Base-by-base conservation (phyloP, 2,329 filamentous ascomycete species). In the Epichloe festucae region DNA sequence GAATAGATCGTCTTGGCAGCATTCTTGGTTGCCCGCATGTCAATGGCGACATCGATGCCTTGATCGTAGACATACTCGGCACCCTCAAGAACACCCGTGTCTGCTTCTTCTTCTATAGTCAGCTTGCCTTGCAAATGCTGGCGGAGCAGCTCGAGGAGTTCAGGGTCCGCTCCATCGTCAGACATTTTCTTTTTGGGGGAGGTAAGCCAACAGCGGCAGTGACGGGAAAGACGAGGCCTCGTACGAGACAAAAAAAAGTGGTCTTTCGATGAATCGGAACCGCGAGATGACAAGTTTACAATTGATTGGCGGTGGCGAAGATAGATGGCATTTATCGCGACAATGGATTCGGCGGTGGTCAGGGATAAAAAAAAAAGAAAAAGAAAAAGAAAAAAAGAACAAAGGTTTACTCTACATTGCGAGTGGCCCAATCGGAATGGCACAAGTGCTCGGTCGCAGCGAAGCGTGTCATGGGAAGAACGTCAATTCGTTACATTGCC, bases 11-110 rank as follows among this genome's bases (percentile, higher is more conserved):
- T 78, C 55, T 82, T 79, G 12, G 93, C 93, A 0, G 94, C 91
- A 35, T 77, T 76, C 67, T 93, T 94, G 50, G 86, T 90, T 48
- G 85, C 82, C 52, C 79, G 77, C 74, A 90, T 89, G 62, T 91
- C 86, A 43, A 98, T 73, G 11, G 89, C 87, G 36, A 98, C 89
- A 65, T 98, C 93, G 64, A 95, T 89, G 56, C 88, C 81, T 68
- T 96, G 93, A 71, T 95, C 82, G 70, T 86, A 95, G 62, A 97
- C 84, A 69, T 85, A 87, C 67, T 95, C 83, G 44, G 90, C 90
- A 55, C 82, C 79, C 57, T 87, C 75, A 4, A 97, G 78, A 41
- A 97, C 89, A 48, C 84, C 86, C 5, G 87, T 95, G 60, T 91
- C 86, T 19, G 85, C 78, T 21, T 83, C 77, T 19, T 77, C 69